Evolutionary conservation across 2,329 filamentous ascomycete species (phyloP), one percentile per base, ranked within the genome.

Genomic region (Pseudogymnoascus sp.): DNA sequence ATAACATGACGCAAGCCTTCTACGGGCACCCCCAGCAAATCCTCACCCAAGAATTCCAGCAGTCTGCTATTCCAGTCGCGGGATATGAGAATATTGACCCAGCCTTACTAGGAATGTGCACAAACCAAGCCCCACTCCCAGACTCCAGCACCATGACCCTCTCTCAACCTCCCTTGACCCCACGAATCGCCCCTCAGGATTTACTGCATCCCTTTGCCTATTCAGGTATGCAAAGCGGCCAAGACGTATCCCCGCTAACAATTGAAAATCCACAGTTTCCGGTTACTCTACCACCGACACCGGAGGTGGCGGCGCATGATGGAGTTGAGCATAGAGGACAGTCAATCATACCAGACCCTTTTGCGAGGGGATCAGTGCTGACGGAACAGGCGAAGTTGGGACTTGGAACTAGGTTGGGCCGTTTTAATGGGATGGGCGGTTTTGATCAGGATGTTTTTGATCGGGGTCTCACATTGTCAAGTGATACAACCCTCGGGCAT

Each of bases 81-180:
- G 25, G 46, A 4, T 56, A 56, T 18, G 28, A 56, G 28, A 56
- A 56, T 56, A 56, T 56, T 34, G 46, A 56, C 46, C 46, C 46
- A 34, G 25, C 25, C 7, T 5, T 56, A 3, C 25, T 56, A n/a
- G 1, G 5, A 12, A 56, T 56, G 25, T 10, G 7, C 28, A 7
- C n/a, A 31, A 12, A 34, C 2, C 46, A 56, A 34, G 8, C 10
- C 1, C 12, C 28, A 56, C n/a, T 1, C 6, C 8, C 14, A 2
- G 28, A 11, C 18, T 2, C 10, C 25, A 5, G 14, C 14, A 53
- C 12, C 5, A 31, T 31, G 46, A 18, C n/a, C 25, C 46, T 31
- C 46, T 18, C 25, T 1, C 25, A 56, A 7, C 46, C 25, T 12
- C 25, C n/a, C 14, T 7, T 34, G 25, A 56, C 25, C 25, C 25